Percentiles rank a stretch among this genome's conserved stretches.
Evolutionary conservation across 257 asterid species (phyloP).

Genomic region (Leonotis leonurus): DNA sequence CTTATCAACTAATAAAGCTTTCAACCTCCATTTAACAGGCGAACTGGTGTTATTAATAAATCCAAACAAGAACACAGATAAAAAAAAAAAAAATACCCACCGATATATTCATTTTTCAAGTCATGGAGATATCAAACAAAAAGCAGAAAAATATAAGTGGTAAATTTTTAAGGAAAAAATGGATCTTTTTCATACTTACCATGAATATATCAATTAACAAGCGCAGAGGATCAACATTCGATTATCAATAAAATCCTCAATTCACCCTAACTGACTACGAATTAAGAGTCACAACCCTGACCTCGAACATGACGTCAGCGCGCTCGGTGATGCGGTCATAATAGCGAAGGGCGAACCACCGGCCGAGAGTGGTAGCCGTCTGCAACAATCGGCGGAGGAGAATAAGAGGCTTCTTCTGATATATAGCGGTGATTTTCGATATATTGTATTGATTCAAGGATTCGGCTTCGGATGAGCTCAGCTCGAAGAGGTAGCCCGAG

Average conservation of each 20-base stretch:
- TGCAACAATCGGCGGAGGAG: slow-evolving; percentile 75
- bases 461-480: slow-evolving; percentile 70
- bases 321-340: slow-evolving; percentile 62
- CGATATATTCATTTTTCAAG: neutral
- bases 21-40: neutral
- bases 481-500: slow-evolving; percentile 77
- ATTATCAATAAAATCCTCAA: neutral
- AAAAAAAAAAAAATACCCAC: no score
- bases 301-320: slow-evolving; percentile 76
- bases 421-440: slow-evolving; percentile 45
- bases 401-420: slow-evolving; percentile 69
- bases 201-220: neutral
- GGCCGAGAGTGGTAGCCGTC: slow-evolving; percentile 67
- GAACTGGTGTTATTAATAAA: neutral
- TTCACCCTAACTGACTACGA: neutral
- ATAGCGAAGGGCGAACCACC: slow-evolving; percentile 86
- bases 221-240: neutral
- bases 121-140: neutral
- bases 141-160: no score
- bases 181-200: no score
- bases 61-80: no score
- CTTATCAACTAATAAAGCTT: neutral
- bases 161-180: no score
- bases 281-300: slow-evolving; percentile 8
- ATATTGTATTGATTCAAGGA: slow-evolving; percentile 56